Percentiles rank a stretch among this genome's conserved stretches.
phyloP scores from a whole-genome alignment of 2,329 filamentous ascomycete genomes.

The Ophiostoma himal-ulmi region DNA sequence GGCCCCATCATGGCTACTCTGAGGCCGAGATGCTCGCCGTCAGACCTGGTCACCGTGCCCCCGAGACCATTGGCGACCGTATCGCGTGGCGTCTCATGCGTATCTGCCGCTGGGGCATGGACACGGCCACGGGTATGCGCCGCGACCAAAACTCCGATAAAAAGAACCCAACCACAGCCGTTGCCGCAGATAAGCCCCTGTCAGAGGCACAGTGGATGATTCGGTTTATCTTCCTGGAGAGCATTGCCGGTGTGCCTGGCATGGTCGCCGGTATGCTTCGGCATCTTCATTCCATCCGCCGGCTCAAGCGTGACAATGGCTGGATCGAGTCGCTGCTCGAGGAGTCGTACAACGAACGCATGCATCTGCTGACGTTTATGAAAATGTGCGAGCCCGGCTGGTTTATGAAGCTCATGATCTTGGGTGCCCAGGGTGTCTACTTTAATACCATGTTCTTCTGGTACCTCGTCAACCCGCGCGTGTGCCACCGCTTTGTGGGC shows the following conservation, averaged over 20 bases:
- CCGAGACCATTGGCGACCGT: conserved; percentile 68
- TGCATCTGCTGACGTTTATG: conserved; percentile 82
- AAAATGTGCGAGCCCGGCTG: conserved; percentile 72
- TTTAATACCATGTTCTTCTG: conserved; percentile 90
- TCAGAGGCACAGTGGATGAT: conserved; percentile 84
- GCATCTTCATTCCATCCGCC: conserved; percentile 75
- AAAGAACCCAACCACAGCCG: conserved; percentile 49
- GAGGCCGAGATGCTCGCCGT: conserved; percentile 72
- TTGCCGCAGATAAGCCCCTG: conserved; percentile 54
- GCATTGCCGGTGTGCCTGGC: conserved; percentile 87
- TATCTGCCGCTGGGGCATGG: conserved; percentile 71
- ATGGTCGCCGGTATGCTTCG: conserved; percentile 96
- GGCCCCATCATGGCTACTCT: conserved; percentile 68
- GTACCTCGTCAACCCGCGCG: conserved; percentile 80
- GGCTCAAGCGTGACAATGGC: conserved; percentile 88
- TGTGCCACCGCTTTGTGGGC: conserved; percentile 90
- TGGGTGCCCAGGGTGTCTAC: conserved; percentile 91
- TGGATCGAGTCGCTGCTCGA: conserved; percentile 93
- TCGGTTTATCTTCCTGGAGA: conserved; percentile 89
- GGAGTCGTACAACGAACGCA: conserved; percentile 87
- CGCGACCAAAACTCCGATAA: conserved; percentile 65
- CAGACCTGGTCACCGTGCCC: conserved; percentile 68
- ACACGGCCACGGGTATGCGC: conserved; percentile 66
- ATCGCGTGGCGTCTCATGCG: conserved; percentile 72
- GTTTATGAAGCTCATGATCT: conserved; percentile 86